Evolutionary conservation across 805 yeast genomes (phyloP).

Genomic region (baker's yeast (Saccharomyces cerevisiae)): DNA sequence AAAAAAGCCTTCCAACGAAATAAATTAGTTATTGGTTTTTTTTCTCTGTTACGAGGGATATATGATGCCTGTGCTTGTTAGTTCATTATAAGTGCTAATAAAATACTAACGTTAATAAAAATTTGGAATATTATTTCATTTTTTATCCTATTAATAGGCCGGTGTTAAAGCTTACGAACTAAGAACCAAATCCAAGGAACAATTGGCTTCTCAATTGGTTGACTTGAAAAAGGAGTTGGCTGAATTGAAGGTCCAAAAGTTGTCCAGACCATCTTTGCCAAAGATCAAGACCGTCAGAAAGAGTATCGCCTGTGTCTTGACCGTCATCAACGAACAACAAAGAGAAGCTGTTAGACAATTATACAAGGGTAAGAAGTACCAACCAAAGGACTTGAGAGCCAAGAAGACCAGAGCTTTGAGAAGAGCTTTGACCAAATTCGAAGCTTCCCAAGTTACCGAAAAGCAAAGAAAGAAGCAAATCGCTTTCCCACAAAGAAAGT

Average conservation of each 20-base stretch:
- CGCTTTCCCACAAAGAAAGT: constrained; percentile 98
- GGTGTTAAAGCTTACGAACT: constrained; percentile 93
- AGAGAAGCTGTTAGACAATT: constrained; percentile 90
- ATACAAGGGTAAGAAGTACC: constrained; percentile 91
- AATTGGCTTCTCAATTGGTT: constrained; percentile 87
- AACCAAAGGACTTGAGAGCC: constrained; percentile 98
- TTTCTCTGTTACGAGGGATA: neutral
- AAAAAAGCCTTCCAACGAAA: neutral
- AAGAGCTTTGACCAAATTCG: constrained; percentile 86
- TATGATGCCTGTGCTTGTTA: neutral
- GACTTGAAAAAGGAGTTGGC: constrained; percentile 97
- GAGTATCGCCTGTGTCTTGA: constrained; percentile 96
- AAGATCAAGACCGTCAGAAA: constrained; percentile 95
- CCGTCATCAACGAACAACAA: constrained; percentile 93
- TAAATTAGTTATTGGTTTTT: neutral
- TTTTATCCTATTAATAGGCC: constrained; percentile 40
- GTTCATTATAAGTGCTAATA: neutral
- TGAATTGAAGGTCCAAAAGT: constrained; percentile 89
- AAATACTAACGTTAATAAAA: neutral
- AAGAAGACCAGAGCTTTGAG: constrained; percentile 99
- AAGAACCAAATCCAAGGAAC: constrained; percentile 94
- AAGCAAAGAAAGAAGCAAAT: constrained; percentile 86
- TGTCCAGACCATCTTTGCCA: constrained; percentile 87
- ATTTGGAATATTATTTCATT: neutral
- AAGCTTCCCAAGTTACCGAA: constrained; percentile 72